A percentile compares a stretch with the other conserved stretches of the same genome.
Evolutionary conservation across 2,329 filamentous ascomycete species (phyloP).

Genomic region (Rhytidhysteron rufulum): DNA sequence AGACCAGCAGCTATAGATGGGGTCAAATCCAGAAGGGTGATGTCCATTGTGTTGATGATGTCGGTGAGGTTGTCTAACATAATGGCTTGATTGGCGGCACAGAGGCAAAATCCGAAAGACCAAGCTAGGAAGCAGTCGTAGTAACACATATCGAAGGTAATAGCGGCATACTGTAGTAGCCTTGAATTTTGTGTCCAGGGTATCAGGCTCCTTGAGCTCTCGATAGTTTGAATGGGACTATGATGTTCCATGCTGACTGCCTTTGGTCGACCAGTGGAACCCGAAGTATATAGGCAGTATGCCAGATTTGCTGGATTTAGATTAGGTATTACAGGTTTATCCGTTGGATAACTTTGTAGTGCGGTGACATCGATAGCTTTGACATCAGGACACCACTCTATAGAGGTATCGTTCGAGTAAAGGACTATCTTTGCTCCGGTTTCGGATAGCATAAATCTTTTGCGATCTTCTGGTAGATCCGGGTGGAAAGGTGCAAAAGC

Average conservation of each 20-base stretch:
- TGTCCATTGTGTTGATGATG: constrained; percentile 31
- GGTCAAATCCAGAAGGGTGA: constrained; percentile 40
- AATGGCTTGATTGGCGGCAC: constrained; percentile 33
- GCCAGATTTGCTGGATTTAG: constrained; percentile 30
- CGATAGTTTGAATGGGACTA: constrained; percentile 39
- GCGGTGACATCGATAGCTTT: constrained; percentile 14
- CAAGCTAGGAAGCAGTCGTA: constrained; percentile 46
- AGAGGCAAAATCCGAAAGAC: constrained; percentile 42
- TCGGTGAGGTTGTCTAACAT: constrained; percentile 37
- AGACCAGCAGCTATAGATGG: constrained; percentile 40
- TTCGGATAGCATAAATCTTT: constrained; percentile 31
- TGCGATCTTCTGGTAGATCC: constrained; percentile 31
- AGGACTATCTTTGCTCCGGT: constrained; percentile 28
- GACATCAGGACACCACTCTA: constrained; percentile 9
- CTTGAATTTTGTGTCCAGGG: constrained; percentile 37
- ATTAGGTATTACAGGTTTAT: constrained; percentile 22
- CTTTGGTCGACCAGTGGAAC: constrained; percentile 42
- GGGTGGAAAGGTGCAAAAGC: constrained; percentile 36
- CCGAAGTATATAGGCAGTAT: constrained; percentile 44
- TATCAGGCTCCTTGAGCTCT: constrained; percentile 34
- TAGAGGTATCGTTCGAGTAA: constrained; percentile 6
- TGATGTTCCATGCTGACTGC: constrained; percentile 42
- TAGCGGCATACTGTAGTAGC: constrained; percentile 42
- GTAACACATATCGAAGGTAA: constrained; percentile 46
- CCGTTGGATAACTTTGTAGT: constrained; percentile 6